Evolutionary conservation across 2,329 filamentous ascomycete genomes (phyloP), one percentile per base, ranked within the genome.

Genomic region (Calonectria pauciramosa): DNA sequence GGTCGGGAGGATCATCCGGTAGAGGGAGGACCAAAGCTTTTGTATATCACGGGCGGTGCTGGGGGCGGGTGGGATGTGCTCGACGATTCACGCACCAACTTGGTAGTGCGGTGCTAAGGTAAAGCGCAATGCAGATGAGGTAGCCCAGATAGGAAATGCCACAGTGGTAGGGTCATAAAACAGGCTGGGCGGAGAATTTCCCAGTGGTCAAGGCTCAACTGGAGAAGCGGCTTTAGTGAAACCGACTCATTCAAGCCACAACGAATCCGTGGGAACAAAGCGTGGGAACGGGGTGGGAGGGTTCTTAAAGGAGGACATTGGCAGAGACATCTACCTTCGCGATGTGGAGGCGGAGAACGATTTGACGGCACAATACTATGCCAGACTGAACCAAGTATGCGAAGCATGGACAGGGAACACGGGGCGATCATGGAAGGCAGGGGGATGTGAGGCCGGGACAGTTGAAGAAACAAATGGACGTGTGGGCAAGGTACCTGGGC

Each of bases 81-180:
- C 65, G 72, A 79, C 72, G 70, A 75, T 76, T 80, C 72, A 76
- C 75, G 78, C 67, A 68, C 66, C 73, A 68, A 76, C 74, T 68
- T 72, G 72, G 68, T 69, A 78, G 77, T 78, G 72, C 70, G 75
- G 71, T 70, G 73, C 79, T 76, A 75, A 69, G 73, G 72, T 76
- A 81, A 83, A 81, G 80, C 75, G 79, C 80, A 82, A 81, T 80
- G 83, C 82, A 84, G 82, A 84, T 84, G 80, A 80, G 76, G 81
- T 81, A 75, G 78, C 85, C 85, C 81, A 82, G 85, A 84, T 80
- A 81, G 84, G 84, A 82, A 85, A 85, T 85, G 82, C 81, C 79
- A 63, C 41, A 84, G 82, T 83, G 82, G 68, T 38, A 78, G 75
- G 77, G 75, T 76, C 71, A 71, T 76, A 75, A 76, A 60, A 71